Evolutionary conservation across 495 filamentous ascomycete species (phyloP).

Genomic region (Hypoxylon fuscum): DNA sequence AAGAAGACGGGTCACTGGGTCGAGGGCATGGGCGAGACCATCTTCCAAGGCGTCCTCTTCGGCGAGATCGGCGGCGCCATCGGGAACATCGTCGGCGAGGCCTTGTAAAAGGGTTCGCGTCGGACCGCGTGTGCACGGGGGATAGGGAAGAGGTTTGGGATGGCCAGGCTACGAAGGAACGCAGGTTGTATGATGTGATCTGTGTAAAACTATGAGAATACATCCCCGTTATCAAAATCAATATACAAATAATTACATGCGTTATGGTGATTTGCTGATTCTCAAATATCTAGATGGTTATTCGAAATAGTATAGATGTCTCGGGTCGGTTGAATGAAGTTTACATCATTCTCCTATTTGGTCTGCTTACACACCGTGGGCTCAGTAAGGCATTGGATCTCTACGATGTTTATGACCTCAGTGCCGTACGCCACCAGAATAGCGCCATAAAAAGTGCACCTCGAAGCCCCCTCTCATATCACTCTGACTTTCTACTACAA

Average conservation of each 20-base stretch:
- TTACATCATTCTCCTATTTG: too few species aligned
- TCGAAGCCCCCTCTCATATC: too few species aligned
- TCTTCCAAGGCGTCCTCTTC: slow-evolving; percentile 80
- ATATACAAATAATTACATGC: slow-evolving; percentile 19
- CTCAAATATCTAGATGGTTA: too few species aligned
- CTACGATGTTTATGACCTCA: too few species aligned
- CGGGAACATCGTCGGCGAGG: slow-evolving; percentile 57
- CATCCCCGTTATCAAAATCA: slow-evolving; percentile 10
- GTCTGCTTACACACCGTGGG: too few species aligned
- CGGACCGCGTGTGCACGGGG: background rate
- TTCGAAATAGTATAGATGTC: too few species aligned
- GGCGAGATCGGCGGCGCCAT: slow-evolving; percentile 69
- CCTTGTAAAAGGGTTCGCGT: slow-evolving; percentile 30
- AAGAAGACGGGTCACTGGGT: slow-evolving; percentile 77
- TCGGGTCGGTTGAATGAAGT: too few species aligned
- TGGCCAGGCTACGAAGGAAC: slow-evolving; percentile 31
- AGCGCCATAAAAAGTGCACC: too few species aligned
- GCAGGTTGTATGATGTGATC: slow-evolving; percentile 29
- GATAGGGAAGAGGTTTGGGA: slow-evolving; percentile 15
- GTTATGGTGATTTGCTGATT: too few species aligned
- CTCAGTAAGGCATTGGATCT: too few species aligned
- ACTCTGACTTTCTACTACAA: too few species aligned
- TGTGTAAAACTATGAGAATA: slow-evolving; percentile 21
- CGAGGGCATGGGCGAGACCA: slow-evolving; percentile 72
- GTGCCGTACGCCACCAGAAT: too few species aligned